These are phyloP conservation scores for Aspergillus leporis DNA, from an alignment of 495 filamentous ascomycete species.

Conservation along the genomic window DNA sequence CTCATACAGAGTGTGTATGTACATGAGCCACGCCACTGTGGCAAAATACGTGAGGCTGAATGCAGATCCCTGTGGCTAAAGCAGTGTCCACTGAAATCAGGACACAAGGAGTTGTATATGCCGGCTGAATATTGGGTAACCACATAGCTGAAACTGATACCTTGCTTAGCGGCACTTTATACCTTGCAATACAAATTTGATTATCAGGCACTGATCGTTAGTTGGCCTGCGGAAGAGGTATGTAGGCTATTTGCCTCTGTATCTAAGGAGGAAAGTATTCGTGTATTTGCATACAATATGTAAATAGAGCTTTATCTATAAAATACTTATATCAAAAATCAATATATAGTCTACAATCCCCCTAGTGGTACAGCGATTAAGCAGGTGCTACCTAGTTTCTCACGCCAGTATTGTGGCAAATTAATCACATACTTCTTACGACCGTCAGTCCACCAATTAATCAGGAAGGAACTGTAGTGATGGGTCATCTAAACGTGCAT, in stretches of 20 bases:
- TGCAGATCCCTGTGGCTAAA: constrained; percentile 1
- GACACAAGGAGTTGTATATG: not conserved
- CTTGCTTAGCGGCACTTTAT: not conserved
- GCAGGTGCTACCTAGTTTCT: not conserved
- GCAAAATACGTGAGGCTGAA: constrained; percentile 5
- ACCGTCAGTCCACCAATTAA: constrained; percentile 6
- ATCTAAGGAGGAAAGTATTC: not conserved
- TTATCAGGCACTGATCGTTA: not conserved
- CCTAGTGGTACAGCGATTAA: not conserved
- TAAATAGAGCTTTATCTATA: not conserved
- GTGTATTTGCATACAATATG: not conserved
- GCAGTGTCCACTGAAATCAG: not conserved
- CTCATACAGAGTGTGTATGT: not conserved
- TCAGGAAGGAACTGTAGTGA: not conserved
- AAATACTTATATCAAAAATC: not conserved
- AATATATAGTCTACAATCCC: not conserved
- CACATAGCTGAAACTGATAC: not conserved
- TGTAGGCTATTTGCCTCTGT: no score
- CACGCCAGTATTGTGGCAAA: not conserved
- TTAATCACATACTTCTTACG: not conserved
- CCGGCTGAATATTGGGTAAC: not conserved
- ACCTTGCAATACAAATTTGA: not conserved
- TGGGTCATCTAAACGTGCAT: constrained; percentile 2
- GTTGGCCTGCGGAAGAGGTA: no score
- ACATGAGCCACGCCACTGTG: constrained; percentile 5